phyloP scores from a whole-genome alignment of 495 filamentous ascomycete species.

The Saxophila tyrrhenica region DNA sequence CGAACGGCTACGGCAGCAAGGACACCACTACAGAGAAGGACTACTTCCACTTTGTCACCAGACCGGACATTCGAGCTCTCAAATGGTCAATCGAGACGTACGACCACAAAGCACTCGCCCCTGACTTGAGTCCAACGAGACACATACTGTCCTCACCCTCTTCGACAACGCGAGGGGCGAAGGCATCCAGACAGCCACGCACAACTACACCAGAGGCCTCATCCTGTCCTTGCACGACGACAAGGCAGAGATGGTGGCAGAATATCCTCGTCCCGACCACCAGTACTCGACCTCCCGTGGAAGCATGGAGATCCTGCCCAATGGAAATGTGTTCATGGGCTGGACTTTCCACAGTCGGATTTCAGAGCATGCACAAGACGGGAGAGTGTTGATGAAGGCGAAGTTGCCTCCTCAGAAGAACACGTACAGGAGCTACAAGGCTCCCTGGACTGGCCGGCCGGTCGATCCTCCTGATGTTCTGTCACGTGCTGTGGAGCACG shows the following conservation, averaged over 20 bases:
- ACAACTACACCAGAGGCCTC: background rate
- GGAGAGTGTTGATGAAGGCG: background rate
- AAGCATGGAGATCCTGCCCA: background rate
- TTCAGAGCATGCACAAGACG: background rate
- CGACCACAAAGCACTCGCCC: background rate
- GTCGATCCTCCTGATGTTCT: background rate
- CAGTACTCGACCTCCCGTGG: background rate
- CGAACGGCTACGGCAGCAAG: background rate
- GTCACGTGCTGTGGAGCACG: background rate
- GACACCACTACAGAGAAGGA: background rate
- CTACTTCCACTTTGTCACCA: background rate
- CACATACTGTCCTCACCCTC: background rate
- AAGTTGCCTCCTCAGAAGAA: background rate
- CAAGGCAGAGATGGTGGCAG: background rate
- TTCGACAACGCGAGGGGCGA: slow-evolving; percentile 11
- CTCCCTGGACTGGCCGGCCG: background rate
- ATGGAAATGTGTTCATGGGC: background rate
- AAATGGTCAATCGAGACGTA: background rate
- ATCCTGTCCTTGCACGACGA: background rate
- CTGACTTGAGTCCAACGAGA: background rate
- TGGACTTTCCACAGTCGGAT: background rate
- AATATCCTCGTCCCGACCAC: background rate
- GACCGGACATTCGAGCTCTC: background rate
- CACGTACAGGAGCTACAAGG: slow-evolving; percentile 2
- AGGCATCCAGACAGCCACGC: slow-evolving; percentile 10